Evolutionary conservation across 352 stramenopile species (phyloP), one percentile per base, ranked within the genome.

Genomic region (Peronospora tabacina): DNA sequence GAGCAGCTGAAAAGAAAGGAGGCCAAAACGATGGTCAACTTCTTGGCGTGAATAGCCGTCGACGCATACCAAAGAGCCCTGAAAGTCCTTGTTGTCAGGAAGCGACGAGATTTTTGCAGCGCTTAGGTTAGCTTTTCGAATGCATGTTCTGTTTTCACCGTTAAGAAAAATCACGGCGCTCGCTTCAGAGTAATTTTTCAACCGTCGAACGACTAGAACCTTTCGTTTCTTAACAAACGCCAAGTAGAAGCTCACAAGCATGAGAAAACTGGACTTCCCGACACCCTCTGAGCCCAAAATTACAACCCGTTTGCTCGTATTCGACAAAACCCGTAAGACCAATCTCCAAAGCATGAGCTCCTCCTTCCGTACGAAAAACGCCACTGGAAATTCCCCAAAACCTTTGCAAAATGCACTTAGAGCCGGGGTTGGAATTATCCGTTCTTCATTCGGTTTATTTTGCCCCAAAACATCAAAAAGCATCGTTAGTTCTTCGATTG

Each of bases 201-300:
- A 32, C 5, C 53, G 53, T 15, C 58, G 58, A 26, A 66, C 19
- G 37, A 60, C 17, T 4, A 68, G 40, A 37, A 64, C 35, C 17
- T 61, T 68, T 0, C 40, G 32, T 8, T 68, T 63, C 35, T 61
- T 39, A 11, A 53, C 40, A 53, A 60, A 32, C 3, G 54, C 47
- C 44, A 64, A 45, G 35, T 64, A 68, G 16, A 68, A 39, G 5
- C 42, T 38, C 13, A 64, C 13, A 15, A 64, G 38, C 40, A 45
- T 48, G 9, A 68, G 19, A 24, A 63, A 56, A 11, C 59, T 64
- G 20, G 59, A 68, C 20, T 68, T 68, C 15, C 59, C 59, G 10
- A 68, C 59, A 13, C 59, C 59, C 19, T 29, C 7, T 26, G 59
- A 68, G 22, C 59, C 59, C 39, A 55, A 36, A 43, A 68, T 41